Base-by-base conservation (phyloP, 805 yeast genomes). In the Yamadazyma takamatsuzukensis region DNA sequence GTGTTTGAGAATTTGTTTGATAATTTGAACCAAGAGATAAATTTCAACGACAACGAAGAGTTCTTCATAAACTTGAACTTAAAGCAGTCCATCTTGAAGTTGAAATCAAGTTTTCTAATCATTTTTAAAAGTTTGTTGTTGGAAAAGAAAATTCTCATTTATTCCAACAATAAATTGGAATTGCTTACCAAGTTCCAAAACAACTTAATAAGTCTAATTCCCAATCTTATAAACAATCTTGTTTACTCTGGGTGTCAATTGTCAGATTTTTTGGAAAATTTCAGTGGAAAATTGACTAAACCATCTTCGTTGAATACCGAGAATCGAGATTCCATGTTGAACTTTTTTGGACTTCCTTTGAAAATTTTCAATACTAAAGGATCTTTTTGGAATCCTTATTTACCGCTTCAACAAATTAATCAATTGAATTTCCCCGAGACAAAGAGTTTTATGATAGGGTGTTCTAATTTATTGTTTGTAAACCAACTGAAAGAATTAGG, bases 331-430 rank as follows among this genome's bases (percentile, higher is more conserved):
- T 84, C 96, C 0, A 70, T 89, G 53, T 61, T 90, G 24, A 62
- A 74, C 21, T 93, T 86, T 52, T 73, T 87, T 50, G 98, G 97
- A 0, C 65, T 93, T 19, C 98, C 98, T 0, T 63, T 93, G 30
- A 89, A 83, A 46, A 56, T 88, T 1, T 93, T 93, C 58, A 87
- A 87, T 30, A 66, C 72, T 6, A 74, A 76, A 44, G 94, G 94
- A 27, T 88, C 94, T 1, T 70, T 90, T 39, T 89, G 94, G 69
- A 81, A 83, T 45, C 97, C 98, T 2, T 93, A 90, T 59, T 70
- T 89, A n/a, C 95, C 97, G 0, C 63, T 93, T 34, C 98, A 90
- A 55, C 97, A 90, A 51, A 63, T 90, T 35, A 83, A 83, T 32
- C 88, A 83, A 45, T 64, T 93, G 32, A 67, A 64, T 19, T 69